Conservation (phyloP, 2,329 filamentous ascomycete genomes). For the Ophiostoma sp. region DNA sequence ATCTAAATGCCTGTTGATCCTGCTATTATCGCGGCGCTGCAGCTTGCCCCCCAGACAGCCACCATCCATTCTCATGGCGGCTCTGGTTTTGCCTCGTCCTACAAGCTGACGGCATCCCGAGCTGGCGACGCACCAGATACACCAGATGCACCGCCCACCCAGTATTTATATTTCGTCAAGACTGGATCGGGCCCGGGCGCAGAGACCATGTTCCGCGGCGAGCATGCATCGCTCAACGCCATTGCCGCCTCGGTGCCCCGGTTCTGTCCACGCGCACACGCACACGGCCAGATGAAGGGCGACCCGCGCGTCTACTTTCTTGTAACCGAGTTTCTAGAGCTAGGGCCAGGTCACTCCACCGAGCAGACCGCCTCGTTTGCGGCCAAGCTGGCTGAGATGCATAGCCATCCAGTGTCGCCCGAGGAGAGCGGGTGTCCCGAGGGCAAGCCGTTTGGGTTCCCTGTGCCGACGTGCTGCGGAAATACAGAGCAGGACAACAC, state of each 20-base stretch:
- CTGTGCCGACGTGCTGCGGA: conserved; percentile 79
- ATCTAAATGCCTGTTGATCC: conserved; percentile 46
- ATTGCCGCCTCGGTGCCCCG: conserved; percentile 66
- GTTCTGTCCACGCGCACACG: conserved; percentile 70
- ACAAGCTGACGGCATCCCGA: conserved; percentile 33
- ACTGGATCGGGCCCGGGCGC: conserved; percentile 56
- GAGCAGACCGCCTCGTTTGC: conserved; percentile 50
- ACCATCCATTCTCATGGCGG: conserved; percentile 57
- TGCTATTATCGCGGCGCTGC: conserved; percentile 57
- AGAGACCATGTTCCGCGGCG: conserved; percentile 68
- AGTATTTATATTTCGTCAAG: conserved; percentile 74
- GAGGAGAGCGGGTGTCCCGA: not conserved
- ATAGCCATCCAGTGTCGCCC: conserved; percentile 49
- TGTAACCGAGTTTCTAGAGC: conserved; percentile 75
- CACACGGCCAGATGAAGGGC: conserved; percentile 57
- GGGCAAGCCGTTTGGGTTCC: conserved; percentile 66
- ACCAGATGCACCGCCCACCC: conserved; percentile 19
- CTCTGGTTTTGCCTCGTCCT: conserved; percentile 64
- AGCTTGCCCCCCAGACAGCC: conserved; percentile 50
- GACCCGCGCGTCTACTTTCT: conserved; percentile 45
- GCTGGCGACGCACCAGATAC: conserved; percentile 23
- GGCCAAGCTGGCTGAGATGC: conserved; percentile 70
- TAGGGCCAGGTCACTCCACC: conserved; percentile 36
- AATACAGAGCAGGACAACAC: conserved; percentile 75
- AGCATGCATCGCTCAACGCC: conserved; percentile 77